Base-by-base conservation (phyloP, 1,139 yeast genomes). In the Pneumocystis jirovecii region DNA sequence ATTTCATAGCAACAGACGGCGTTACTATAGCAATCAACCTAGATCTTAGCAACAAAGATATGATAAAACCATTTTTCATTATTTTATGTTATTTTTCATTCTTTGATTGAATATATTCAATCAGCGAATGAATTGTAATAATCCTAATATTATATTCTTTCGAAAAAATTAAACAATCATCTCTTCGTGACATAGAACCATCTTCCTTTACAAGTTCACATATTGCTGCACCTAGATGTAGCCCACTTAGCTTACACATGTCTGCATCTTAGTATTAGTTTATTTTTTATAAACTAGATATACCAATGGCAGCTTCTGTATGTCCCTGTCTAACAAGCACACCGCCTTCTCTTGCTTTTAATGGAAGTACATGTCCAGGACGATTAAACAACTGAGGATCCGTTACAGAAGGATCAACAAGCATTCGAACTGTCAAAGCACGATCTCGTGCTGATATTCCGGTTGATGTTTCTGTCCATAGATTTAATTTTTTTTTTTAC, bases 361-460 rank as follows among this genome's bases (percentile, higher is more conserved):
- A 80, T 2, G 99, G 99, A 69, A 93, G 83, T 57, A 93, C 77
- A 73, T 95, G 98, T 37, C 98, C 99, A 0, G 99, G 99, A 73
- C 87, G 84, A 72, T 89, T 79, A 73, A 93, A 89, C 69, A 88
- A 89, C 0, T 72, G 78, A 0, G 95, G 80, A 65, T 78, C 79
- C 17, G 85, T 75, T 5, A 60, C 34, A 7, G 72, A 68, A 1
- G 86, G 79, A 69, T 83, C 81, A 0, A 96, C 96, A 71, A 95
- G 80, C 68, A 80, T 80, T 60, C 80, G 77, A 59, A 89, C 88
- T 0, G 98, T 93, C 70, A 88, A 78, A 0, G 96, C 95, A 73
- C 98, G 83, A 76, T 95, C 99, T 71, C 85, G 86, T 6, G 98
- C 97, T 44, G 96, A 87, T 65, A 93, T 95, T 19, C 99, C 99